Base-by-base conservation (phyloP, 2,329 filamentous ascomycete genomes). In the Apiospora marii region DNA sequence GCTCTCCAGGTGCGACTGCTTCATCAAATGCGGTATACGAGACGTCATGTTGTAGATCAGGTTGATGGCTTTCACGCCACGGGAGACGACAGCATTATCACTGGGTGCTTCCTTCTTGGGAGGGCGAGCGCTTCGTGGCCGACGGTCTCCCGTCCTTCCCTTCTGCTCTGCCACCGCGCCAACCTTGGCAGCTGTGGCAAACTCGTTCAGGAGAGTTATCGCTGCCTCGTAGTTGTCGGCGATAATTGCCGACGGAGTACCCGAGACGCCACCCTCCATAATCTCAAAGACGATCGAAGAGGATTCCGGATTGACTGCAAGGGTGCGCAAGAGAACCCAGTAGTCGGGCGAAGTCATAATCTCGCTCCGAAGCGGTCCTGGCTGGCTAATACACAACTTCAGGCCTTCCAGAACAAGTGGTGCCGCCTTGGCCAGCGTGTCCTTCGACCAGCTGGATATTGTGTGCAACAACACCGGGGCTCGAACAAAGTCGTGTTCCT, bases 331-430 rank as follows among this genome's bases (percentile, higher is more conserved):
- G 19, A 98, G 93, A 6, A 93, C 92, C 96, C 96, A 99, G 82
- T 99, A 98, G 80, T 99, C 96, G 0, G 96, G 96, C 24, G 96
- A 98, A 19, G 94, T 96, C 83, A 97, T 97, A 76, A 98, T 93
- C 83, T 98, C 96, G 76, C 94, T 98, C 72, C 94, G 91, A 41
- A 99, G 85, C 16, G 93, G 91, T 37, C 92, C 91, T 0, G 94
- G 91, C 73, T 93, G 90, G 70, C 92, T 91, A 76, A 98, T 93
- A 78, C 95, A 98, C 64, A 92, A 87, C 64, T 92, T 90, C 37
- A 99, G 85, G 0, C 96, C 96, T 77, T 93, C 92, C 24, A 98
- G 86, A 0, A 97, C 90, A 5, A 94, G 89, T 44, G 91, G 86
- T 0, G 95, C 92, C 22, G 94, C 92, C 80, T 93, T 93, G 70